phyloP scores from a whole-genome alignment of 805 yeast species.

The Sugiyamaella valdiviana region DNA sequence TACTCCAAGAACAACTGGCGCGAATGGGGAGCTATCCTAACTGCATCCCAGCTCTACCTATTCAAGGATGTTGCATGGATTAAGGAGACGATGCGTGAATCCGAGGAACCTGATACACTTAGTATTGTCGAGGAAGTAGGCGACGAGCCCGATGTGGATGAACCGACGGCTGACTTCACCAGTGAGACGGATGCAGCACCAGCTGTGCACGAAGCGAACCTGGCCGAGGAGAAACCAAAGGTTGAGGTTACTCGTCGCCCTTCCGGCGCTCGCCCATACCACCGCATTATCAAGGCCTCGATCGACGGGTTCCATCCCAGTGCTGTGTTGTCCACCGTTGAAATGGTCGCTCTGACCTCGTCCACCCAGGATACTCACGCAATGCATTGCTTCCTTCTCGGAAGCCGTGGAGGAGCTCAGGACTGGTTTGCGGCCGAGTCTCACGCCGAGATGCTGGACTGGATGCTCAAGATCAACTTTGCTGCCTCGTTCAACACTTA shows the following conservation, averaged over 20 bases:
- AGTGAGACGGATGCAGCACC: slow-evolving; percentile 1
- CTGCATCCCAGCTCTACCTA: slow-evolving; percentile 37
- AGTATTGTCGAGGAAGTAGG: background rate
- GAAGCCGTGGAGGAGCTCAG: slow-evolving; percentile 28
- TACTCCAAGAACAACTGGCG: slow-evolving; percentile 31
- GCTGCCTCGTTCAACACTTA: slow-evolving; percentile 44
- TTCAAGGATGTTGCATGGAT: slow-evolving; percentile 37
- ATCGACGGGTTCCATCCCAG: slow-evolving; percentile 35
- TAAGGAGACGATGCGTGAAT: slow-evolving; percentile 6
- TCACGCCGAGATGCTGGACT: slow-evolving; percentile 45
- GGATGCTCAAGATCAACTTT: slow-evolving; percentile 54
- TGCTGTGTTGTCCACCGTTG: slow-evolving; percentile 33
- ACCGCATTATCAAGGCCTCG: slow-evolving; percentile 28
- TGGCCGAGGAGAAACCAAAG: background rate
- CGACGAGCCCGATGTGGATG: background rate
- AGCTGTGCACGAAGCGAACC: background rate
- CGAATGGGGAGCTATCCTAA: slow-evolving; percentile 39
- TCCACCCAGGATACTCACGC: slow-evolving; percentile 12
- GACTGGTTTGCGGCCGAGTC: slow-evolving; percentile 39
- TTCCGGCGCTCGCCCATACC: background rate
- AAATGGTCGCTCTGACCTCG: slow-evolving; percentile 36
- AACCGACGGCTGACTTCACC: no score
- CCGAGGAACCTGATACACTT: background rate
- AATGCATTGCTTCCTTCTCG: slow-evolving; percentile 27
- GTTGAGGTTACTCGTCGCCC: slow-evolving; percentile 3